A percentile compares a stretch with the other conserved stretches of the same genome.
phyloP scores from a whole-genome alignment of 805 yeast species.

The Wickerhamiella sorbophila region DNA sequence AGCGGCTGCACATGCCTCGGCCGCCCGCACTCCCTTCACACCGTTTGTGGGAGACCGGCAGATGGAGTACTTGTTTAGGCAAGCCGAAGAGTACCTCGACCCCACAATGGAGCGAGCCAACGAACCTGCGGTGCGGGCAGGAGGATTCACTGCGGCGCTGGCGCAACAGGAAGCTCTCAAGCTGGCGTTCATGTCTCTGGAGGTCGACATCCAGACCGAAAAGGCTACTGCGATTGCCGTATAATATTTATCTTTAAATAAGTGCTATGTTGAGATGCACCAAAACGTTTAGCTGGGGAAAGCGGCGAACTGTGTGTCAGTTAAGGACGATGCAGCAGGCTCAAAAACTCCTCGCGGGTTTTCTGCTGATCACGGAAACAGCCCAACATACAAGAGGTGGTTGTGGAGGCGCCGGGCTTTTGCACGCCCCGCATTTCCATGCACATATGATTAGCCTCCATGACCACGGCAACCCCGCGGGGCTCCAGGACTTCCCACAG shows the following conservation, averaged over 20 bases:
- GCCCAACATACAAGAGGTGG: constrained; percentile 95
- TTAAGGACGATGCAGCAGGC: constrained; percentile 32
- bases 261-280: too few species aligned
- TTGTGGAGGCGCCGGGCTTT: constrained; percentile 84
- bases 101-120: constrained; percentile 43
- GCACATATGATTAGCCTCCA: constrained; percentile 97
- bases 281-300: too few species aligned
- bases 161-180: constrained; percentile 67
- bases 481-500: constrained; percentile 81
- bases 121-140: constrained; percentile 54
- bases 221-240: constrained; percentile 19
- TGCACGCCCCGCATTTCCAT: constrained; percentile 98
- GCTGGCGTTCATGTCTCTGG: constrained; percentile 82
- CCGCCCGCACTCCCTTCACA: constrained; percentile 53
- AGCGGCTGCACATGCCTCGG: constrained; percentile 10
- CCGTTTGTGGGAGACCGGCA: constrained; percentile 89
- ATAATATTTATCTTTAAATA: too few species aligned
- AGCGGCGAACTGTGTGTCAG: too few species aligned
- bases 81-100: constrained; percentile 41
- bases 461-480: constrained; percentile 94
- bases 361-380: constrained; percentile 86
- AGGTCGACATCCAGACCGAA: constrained; percentile 60
- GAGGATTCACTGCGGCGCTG: constrained; percentile 63
- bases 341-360: constrained; percentile 91
- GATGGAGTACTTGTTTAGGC: constrained; percentile 34